Evolutionary conservation across 768 basidiomycete species (phyloP).

Genomic region (Termitomyces sp.): DNA sequence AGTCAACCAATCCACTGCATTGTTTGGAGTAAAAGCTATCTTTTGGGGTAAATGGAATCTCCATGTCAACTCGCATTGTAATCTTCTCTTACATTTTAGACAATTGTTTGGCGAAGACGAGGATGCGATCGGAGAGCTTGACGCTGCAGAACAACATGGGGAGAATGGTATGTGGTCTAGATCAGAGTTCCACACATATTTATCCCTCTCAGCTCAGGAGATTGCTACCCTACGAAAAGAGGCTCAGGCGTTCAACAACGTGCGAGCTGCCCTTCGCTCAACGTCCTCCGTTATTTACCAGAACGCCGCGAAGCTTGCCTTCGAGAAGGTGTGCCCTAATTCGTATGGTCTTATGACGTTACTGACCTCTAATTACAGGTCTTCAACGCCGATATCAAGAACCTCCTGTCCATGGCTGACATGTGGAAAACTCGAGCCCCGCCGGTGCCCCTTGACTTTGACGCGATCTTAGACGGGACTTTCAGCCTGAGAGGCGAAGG

Average conservation of each 20-base stretch:
- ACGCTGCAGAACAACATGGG: slow-evolving; percentile 88
- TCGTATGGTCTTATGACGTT: not conserved
- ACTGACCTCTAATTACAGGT: slow-evolving; percentile 44
- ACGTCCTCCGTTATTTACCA: slow-evolving; percentile 20
- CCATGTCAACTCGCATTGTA: not conserved
- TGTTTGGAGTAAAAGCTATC: slow-evolving; percentile 97
- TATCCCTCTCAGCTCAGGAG: slow-evolving; percentile 61
- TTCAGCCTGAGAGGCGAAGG: slow-evolving; percentile 40
- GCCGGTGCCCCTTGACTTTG: slow-evolving; percentile 79
- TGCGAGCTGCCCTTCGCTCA: slow-evolving; percentile 63
- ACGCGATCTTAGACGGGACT: slow-evolving; percentile 60
- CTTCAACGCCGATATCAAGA: slow-evolving; percentile 82
- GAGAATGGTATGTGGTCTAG: slow-evolving; percentile 73
- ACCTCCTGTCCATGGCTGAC: slow-evolving; percentile 88
- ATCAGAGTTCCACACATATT: not conserved
- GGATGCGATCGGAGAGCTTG: slow-evolving; percentile 74
- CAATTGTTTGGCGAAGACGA: slow-evolving; percentile 95
- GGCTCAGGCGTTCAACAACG: slow-evolving; percentile 80
- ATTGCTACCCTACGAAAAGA: slow-evolving; percentile 88
- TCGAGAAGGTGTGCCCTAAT: slow-evolving; percentile 65
- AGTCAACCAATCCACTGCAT: slow-evolving; percentile 98
- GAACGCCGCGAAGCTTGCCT: slow-evolving; percentile 64
- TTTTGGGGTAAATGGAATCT: slow-evolving; percentile 65
- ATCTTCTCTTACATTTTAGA: slow-evolving; percentile 31
- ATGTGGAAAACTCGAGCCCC: slow-evolving; percentile 95